Conservation (phyloP, 208 protist species). For the Trypanosoma rangeli region DNA sequence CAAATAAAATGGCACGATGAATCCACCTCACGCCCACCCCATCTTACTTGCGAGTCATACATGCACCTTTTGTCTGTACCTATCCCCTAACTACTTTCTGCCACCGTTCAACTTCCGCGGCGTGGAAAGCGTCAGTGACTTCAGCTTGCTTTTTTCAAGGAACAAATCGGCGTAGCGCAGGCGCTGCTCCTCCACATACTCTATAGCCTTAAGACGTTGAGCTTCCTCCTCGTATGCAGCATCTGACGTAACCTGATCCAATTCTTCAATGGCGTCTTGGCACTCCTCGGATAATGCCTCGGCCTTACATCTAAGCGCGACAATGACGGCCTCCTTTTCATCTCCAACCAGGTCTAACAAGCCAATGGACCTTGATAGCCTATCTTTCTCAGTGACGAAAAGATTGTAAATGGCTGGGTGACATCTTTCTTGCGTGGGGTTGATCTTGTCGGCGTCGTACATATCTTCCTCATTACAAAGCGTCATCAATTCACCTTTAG, state of each 20-base stretch:
- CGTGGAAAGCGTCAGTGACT: slow-evolving; percentile 3
- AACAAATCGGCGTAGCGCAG: slow-evolving; percentile 52
- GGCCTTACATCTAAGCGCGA: slow-evolving; percentile 48
- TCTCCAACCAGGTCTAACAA: slow-evolving; percentile 64
- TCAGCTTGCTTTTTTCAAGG: slow-evolving; percentile 47
- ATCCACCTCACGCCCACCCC: background rate
- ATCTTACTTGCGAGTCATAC: background rate
- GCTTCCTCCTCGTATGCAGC: slow-evolving; percentile 70
- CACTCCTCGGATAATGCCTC: slow-evolving; percentile 59
- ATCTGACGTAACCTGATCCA: slow-evolving; percentile 65
- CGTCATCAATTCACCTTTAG: slow-evolving; percentile 44
- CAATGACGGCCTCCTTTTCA: slow-evolving; percentile 81
- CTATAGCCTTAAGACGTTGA: slow-evolving; percentile 65
- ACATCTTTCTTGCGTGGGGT: slow-evolving; percentile 80
- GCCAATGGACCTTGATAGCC: slow-evolving; percentile 57
- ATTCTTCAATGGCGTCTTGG: slow-evolving; percentile 65
- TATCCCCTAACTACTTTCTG: background rate
- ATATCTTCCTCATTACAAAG: slow-evolving; percentile 43
- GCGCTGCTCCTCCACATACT: slow-evolving; percentile 74
- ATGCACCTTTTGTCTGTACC: background rate
- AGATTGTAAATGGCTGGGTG: slow-evolving; percentile 87
- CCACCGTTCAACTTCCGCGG: slow-evolving; percentile 1
- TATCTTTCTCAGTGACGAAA: slow-evolving; percentile 77
- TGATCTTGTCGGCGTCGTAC: slow-evolving; percentile 82
- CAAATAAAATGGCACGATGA: slow-evolving; percentile 1